phyloP scores from a whole-genome alignment of 257 asterid genomes.

The Penstemon davidsonii region DNA sequence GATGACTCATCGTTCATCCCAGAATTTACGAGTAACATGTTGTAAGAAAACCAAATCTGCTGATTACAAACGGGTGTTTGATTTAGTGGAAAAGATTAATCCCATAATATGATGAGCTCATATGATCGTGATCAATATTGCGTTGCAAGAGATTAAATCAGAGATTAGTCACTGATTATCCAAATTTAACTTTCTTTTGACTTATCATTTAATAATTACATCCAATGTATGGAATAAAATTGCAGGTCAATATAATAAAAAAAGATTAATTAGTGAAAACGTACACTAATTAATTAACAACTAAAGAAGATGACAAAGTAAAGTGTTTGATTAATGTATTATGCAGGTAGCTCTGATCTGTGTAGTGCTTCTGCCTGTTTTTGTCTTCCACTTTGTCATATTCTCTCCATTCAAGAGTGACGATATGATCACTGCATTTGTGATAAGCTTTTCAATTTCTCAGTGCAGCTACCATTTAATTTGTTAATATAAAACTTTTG shows the following conservation, averaged over 20 bases:
- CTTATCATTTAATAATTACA: slow-evolving; percentile 8
- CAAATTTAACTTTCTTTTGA: slow-evolving; percentile 37
- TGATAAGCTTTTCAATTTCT: slow-evolving; percentile 51
- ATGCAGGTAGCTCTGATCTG: slow-evolving; percentile 11
- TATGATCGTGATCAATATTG: too few species aligned
- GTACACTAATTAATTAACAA: not conserved
- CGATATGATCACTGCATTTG: slow-evolving; percentile 28
- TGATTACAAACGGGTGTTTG: too few species aligned
- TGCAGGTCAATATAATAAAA: slow-evolving; percentile 29
- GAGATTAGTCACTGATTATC: slow-evolving; percentile 5
- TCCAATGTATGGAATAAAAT: slow-evolving; percentile 41
- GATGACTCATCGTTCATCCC: too few species aligned
- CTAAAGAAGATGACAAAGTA: not conserved
- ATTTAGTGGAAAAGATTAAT: too few species aligned
- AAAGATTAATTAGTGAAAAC: not conserved
- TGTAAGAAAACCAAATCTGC: too few species aligned
- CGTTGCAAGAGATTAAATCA: too few species aligned
- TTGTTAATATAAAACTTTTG: not conserved
- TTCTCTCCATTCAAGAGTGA: slow-evolving; percentile 27
- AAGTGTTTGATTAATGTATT: not conserved
- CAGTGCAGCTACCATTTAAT: slow-evolving; percentile 36
- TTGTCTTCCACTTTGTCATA: slow-evolving; percentile 54
- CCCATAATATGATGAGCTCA: too few species aligned
- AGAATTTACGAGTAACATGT: too few species aligned
- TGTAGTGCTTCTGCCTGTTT: slow-evolving; percentile 43